A percentile compares a stretch with the other conserved stretches of the same genome.
Conservation (phyloP, 2,329 filamentous ascomycete genomes). For the Colletotrichum tamarilloi region DNA sequence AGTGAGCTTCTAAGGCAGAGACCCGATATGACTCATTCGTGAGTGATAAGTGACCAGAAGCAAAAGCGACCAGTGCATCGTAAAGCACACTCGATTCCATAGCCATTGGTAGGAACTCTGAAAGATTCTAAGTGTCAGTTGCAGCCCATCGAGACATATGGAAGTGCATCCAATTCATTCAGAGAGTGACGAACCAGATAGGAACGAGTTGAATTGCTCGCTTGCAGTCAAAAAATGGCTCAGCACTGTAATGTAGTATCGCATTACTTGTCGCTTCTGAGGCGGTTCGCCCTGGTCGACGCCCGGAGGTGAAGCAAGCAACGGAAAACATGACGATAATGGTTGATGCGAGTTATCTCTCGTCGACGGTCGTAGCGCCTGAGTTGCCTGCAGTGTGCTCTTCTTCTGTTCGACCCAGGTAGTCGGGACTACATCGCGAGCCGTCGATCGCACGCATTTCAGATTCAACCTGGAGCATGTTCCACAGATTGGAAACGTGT, state of each 20-base stretch:
- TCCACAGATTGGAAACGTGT: slow-evolving; percentile 33
- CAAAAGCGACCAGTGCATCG: slow-evolving; percentile 31
- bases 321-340: background rate
- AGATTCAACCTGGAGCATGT: slow-evolving; percentile 34
- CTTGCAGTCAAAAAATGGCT: slow-evolving; percentile 26
- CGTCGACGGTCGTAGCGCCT: background rate
- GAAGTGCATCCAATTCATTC: background rate
- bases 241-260: slow-evolving; percentile 30
- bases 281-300: slow-evolving; percentile 14
- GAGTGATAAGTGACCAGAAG: slow-evolving; percentile 32
- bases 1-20: slow-evolving; percentile 23
- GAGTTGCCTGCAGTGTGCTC: background rate
- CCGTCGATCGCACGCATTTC: slow-evolving; percentile 29
- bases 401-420: slow-evolving; percentile 25
- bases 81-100: slow-evolving; percentile 35
- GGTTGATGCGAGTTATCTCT: background rate
- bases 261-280: slow-evolving; percentile 27
- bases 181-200: slow-evolving; percentile 13
- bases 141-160: background rate
- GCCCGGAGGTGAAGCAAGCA: background rate
- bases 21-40: slow-evolving; percentile 16
- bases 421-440: slow-evolving; percentile 32
- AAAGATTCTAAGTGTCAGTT: background rate
- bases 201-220: slow-evolving; percentile 31
- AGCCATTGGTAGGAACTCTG: slow-evolving; percentile 36